These are phyloP conservation scores for Saccharomycopsis fibuligera DNA, from an alignment of 805 yeast species.

Conservation along the genomic window DNA sequence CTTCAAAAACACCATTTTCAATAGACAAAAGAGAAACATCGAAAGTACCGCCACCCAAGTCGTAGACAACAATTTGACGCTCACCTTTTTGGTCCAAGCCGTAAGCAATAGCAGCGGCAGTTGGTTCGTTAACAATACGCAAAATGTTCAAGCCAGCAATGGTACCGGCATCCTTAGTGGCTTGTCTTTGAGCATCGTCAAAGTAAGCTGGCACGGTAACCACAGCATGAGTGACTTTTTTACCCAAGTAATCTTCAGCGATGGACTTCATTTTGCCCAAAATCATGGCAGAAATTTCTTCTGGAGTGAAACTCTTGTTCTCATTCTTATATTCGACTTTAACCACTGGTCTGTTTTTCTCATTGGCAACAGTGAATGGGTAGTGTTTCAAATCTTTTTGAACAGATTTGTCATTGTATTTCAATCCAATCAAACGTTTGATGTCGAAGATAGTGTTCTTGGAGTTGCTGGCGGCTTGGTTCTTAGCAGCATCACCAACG, in stretches of 20 bases:
- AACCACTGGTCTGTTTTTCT: conserved; percentile 77
- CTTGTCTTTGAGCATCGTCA: conserved; percentile 92
- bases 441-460: conserved; percentile 83
- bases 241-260: conserved; percentile 87
- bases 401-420: conserved; percentile 69
- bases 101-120: conserved; percentile 97
- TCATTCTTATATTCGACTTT: conserved; percentile 71
- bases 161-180: conserved; percentile 89
- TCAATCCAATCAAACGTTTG: conserved; percentile 84
- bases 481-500: conserved; percentile 95
- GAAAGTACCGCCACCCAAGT: conserved; percentile 96
- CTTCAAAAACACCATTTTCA: conserved; percentile 90
- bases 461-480: conserved; percentile 89
- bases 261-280: conserved; percentile 87
- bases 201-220: conserved; percentile 92
- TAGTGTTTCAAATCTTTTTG: conserved; percentile 77
- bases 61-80: conserved; percentile 86
- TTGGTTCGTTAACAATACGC: conserved; percentile 89
- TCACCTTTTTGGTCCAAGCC: conserved; percentile 81
- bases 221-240: conserved; percentile 79
- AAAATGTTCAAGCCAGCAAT: conserved; percentile 85
- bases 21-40: conserved; percentile 85
- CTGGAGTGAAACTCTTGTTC: conserved; percentile 76
- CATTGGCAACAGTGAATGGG: conserved; percentile 67
- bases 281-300: conserved; percentile 89